Evolutionary conservation across 805 yeast species (phyloP).

Genomic region (Monosporozyma servazzii): DNA sequence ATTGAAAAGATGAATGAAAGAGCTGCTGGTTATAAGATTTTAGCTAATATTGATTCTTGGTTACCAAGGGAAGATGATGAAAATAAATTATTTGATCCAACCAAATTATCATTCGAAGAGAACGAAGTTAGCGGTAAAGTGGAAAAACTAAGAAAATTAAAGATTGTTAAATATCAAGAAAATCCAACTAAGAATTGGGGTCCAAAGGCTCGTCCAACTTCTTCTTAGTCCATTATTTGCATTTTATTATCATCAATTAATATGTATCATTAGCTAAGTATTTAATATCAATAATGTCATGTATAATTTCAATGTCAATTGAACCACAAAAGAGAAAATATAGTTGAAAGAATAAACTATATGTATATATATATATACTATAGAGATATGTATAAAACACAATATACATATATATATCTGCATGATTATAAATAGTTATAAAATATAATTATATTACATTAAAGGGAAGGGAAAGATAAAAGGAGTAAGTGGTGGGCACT

Average conservation of each 20-base stretch:
- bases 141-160: constrained; percentile 57
- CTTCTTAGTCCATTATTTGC: background rate
- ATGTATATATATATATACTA: too few relatives aligned
- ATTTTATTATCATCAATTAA: background rate
- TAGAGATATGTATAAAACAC: too few relatives aligned
- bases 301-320: too few relatives aligned
- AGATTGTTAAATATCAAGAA: constrained; percentile 80
- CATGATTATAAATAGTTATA: too few relatives aligned
- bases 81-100: constrained; percentile 18
- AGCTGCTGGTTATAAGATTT: constrained; percentile 50
- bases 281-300: background rate
- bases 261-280: background rate
- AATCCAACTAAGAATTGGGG: constrained; percentile 97
- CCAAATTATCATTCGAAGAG: constrained; percentile 44
- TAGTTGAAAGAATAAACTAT: too few relatives aligned
- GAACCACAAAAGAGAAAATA: too few relatives aligned
- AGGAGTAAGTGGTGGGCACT: background rate
- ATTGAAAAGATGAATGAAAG: constrained; percentile 36
- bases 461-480: background rate
- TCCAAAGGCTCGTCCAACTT: constrained; percentile 74
- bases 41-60: constrained; percentile 32
- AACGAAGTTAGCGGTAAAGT: constrained; percentile 50
- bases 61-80: constrained; percentile 10
- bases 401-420: too few relatives aligned
- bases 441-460: background rate